Conservation (phyloP, 2,329 filamentous ascomycete genomes). For the Colletotrichum sp. region DNA sequence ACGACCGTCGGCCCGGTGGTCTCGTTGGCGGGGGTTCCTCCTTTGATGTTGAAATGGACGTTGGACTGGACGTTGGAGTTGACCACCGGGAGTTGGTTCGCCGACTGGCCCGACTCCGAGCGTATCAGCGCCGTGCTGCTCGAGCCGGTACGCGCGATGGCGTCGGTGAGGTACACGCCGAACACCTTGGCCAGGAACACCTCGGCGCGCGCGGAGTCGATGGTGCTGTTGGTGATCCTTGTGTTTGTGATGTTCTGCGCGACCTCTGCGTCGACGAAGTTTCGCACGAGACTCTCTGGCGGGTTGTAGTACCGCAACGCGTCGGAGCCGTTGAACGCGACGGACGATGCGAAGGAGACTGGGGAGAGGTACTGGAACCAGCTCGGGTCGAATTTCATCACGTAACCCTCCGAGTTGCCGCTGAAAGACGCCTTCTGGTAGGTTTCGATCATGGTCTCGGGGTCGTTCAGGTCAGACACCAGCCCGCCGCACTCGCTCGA, state of each 20-base stretch:
- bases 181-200: neutral
- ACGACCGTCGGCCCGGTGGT: neutral
- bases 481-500: neutral
- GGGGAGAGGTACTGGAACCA: neutral
- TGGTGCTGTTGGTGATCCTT: neutral
- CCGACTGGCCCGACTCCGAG: neutral
- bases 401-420: neutral
- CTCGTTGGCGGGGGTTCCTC: neutral
- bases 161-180: neutral
- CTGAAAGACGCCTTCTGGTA: neutral
- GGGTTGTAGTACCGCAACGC: neutral
- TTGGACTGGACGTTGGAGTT: neutral
- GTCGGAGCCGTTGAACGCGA: neutral
- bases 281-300: fast-evolving
- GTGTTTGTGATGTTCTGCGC: neutral
- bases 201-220: neutral
- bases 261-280: neutral
- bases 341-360: fast-evolving
- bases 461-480: neutral
- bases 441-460: neutral
- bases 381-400: neutral
- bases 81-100: neutral
- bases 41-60: neutral
- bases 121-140: neutral
- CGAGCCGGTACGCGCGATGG: neutral